Percentiles rank a stretch among this genome's conserved stretches.
These are phyloP conservation scores for Lactarius quietus DNA, from an alignment of 768 basidiomycete genomes.

Conservation along the genomic window DNA sequence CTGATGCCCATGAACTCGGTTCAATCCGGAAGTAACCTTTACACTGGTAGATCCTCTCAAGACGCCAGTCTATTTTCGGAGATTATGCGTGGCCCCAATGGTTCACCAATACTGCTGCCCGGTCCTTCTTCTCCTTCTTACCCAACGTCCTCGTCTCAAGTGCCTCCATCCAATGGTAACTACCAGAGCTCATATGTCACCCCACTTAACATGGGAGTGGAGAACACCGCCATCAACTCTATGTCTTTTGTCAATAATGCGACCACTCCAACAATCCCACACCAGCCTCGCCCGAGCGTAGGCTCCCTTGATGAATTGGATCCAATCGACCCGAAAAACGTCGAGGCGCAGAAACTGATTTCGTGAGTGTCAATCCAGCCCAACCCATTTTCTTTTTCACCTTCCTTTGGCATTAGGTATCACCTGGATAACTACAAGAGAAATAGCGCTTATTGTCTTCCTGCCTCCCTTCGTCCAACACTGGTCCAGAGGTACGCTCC, in stretches of 20 bases:
- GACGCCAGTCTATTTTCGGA: constrained; percentile 50
- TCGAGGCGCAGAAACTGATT: constrained; percentile 80
- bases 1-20: constrained; percentile 51
- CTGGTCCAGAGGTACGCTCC: constrained; percentile 69
- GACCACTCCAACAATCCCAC: constrained; percentile 31
- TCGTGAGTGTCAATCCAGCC: constrained; percentile 43
- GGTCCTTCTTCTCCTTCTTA: constrained; percentile 34
- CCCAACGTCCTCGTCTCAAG: constrained; percentile 27
- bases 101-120: constrained; percentile 58
- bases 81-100: constrained; percentile 33
- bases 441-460: constrained; percentile 83
- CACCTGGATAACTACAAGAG: constrained; percentile 88
- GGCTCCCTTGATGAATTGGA: constrained; percentile 41
- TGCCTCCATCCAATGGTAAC: constrained; percentile 17
- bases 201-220: constrained; percentile 54
- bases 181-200: constrained; percentile 50
- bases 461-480: constrained; percentile 83
- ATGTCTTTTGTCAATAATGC: constrained; percentile 42
- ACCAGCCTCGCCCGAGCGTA: constrained; percentile 34
- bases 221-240: constrained; percentile 45
- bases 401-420: constrained; percentile 48
- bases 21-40: constrained; percentile 40
- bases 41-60: constrained; percentile 41
- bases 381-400: background rate
- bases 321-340: constrained; percentile 66